Evolutionary conservation across 768 basidiomycete genomes (phyloP).

Genomic region (Mycena polygramma): DNA sequence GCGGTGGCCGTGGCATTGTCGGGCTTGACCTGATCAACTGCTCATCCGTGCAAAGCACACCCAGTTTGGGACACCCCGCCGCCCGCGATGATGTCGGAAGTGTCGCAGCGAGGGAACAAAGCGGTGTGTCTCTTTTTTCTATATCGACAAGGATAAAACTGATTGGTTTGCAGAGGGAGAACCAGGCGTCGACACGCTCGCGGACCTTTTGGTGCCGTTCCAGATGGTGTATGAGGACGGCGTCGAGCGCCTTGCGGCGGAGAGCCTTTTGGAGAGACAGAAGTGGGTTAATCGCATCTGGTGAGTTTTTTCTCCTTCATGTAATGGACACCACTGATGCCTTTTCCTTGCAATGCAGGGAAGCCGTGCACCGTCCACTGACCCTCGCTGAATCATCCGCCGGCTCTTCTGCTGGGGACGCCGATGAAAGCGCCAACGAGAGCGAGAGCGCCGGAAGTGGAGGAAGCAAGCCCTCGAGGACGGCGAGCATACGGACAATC

Average conservation of each 20-base stretch:
- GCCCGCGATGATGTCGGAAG: conserved; percentile 91
- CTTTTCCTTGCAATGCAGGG: conserved; percentile 61
- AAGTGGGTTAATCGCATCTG: conserved; percentile 94
- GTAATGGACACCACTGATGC: not conserved
- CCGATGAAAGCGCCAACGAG: conserved; percentile 25
- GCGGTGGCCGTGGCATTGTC: conserved; percentile 87
- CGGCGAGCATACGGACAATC: conserved; percentile 78
- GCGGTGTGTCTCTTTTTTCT: conserved; percentile 46
- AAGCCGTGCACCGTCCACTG: conserved; percentile 77
- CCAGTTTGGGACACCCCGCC: conserved; percentile 83
- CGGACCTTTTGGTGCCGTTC: conserved; percentile 89
- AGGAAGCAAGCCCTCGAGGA: conserved; percentile 21
- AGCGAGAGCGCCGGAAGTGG: not conserved
- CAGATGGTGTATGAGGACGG: conserved; percentile 93
- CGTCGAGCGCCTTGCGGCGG: conserved; percentile 89
- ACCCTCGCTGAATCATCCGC: conserved; percentile 63
- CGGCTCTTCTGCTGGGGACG: conserved; percentile 44
- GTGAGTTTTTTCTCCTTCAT: conserved; percentile 57
- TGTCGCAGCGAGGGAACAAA: conserved; percentile 77
- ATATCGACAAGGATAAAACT: not conserved
- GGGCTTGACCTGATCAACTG: conserved; percentile 91
- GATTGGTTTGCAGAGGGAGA: conserved; percentile 12
- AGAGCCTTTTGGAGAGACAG: conserved; percentile 87
- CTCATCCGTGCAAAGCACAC: conserved; percentile 85
- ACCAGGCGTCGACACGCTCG: conserved; percentile 55